These are phyloP conservation scores for Salix koriyanagi DNA, from an alignment of 345 rosid genomes.

Conservation along the genomic window DNA sequence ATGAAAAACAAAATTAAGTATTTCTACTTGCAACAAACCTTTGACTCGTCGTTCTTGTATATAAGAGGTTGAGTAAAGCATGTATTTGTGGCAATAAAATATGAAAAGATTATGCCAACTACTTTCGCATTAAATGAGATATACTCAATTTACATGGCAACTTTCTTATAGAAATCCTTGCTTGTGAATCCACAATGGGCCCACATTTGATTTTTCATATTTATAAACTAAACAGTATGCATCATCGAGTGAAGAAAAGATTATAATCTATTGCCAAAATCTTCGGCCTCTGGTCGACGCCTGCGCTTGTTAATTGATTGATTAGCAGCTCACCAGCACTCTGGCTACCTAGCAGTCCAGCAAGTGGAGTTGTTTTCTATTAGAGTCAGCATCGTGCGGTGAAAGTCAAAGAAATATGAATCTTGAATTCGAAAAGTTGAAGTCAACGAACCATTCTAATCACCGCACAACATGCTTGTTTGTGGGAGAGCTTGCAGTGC, in stretches of 20 bases:
- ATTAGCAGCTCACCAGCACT: neutral
- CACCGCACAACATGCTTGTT: neutral
- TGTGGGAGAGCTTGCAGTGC: neutral
- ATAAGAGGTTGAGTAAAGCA: neutral
- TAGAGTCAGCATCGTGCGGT: neutral
- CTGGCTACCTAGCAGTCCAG: neutral
- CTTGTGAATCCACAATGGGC: neutral
- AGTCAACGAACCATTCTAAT: neutral
- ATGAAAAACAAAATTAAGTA: no score
- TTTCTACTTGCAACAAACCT: no score
- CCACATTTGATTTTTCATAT: no score
- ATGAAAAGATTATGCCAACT: neutral
- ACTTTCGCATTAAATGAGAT: neutral
- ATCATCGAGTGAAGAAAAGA: no score
- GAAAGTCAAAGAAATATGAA: neutral
- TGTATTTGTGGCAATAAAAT: neutral
- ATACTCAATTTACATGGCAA: neutral
- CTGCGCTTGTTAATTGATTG: neutral
- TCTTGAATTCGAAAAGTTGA: neutral
- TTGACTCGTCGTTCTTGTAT: no score
- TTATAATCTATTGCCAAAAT: neutral
- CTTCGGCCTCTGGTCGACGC: neutral
- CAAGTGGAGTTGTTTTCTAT: neutral
- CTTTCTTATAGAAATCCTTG: neutral
- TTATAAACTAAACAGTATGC: no score